phyloP scores from a whole-genome alignment of 1,284 basidiomycete species.

The Lignosus rhinocerotis region DNA sequence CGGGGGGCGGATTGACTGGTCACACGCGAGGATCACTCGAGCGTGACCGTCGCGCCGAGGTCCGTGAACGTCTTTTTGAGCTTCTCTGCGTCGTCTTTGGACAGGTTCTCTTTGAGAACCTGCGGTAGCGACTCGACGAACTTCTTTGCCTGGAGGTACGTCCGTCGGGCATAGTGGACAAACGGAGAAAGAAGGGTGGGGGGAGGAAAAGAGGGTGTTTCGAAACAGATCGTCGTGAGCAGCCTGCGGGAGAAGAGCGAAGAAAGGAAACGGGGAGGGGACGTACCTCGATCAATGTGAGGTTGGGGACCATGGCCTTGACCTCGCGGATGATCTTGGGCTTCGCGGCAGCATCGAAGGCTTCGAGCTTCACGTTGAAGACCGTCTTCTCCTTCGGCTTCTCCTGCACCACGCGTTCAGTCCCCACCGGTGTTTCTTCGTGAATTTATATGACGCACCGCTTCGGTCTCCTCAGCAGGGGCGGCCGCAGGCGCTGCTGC shows the following conservation, averaged over 20 bases:
- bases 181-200: not conserved
- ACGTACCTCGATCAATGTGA: conserved; percentile 94
- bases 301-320: conserved; percentile 91
- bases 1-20: too few species aligned
- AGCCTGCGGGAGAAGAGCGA: conserved; percentile 3
- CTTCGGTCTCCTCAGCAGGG: conserved; percentile 62
- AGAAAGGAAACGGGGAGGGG: conserved; percentile 13
- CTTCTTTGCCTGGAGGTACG: conserved; percentile 85
- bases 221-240: conserved; percentile 8
- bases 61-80: conserved; percentile 88
- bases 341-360: conserved; percentile 88
- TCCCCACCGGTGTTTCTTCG: not conserved
- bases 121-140: conserved; percentile 97
- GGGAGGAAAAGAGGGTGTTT: not conserved
- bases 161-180: conserved; percentile 1
- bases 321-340: conserved; percentile 99
- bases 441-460: conserved; percentile 45
- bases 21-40: conserved; percentile 58
- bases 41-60: conserved; percentile 85
- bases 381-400: conserved; percentile 99
- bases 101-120: conserved; percentile 91
- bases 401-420: conserved; percentile 50
- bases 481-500: conserved; percentile 57
- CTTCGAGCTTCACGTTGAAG: conserved; percentile 93
- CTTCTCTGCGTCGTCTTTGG: conserved; percentile 99